A percentile compares a stretch with the other conserved stretches of the same genome.
These are phyloP conservation scores for Phytophthora aleatoria DNA, from an alignment of 352 stramenopile genomes.

Conservation along the genomic window DNA sequence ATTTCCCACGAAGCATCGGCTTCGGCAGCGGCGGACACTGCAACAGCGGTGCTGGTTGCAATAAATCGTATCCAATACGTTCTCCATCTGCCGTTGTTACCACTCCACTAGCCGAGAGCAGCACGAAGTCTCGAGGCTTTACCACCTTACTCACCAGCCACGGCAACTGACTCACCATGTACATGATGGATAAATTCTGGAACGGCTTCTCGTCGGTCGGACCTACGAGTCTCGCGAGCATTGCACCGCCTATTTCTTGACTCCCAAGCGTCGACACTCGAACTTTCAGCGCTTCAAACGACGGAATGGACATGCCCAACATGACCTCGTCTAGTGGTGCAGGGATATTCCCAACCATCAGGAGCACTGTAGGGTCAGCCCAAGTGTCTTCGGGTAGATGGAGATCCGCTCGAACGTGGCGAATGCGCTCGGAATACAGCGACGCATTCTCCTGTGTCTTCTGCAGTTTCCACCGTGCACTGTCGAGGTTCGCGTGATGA, in stretches of 20 bases:
- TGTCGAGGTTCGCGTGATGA: constrained; percentile 38
- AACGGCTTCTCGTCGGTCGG: constrained; percentile 47
- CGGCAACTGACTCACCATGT: constrained; percentile 41
- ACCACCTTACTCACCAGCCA: constrained; percentile 50
- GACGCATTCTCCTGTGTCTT: constrained; percentile 40
- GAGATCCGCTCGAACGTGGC: constrained; percentile 29
- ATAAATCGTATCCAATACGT: constrained; percentile 56
- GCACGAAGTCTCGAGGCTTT: constrained; percentile 46
- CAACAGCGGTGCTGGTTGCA: constrained; percentile 51
- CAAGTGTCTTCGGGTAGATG: constrained; percentile 37
- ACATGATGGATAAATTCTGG: constrained; percentile 53
- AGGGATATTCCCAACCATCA: constrained; percentile 49
- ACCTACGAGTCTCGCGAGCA: constrained; percentile 58
- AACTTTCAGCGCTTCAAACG: constrained; percentile 47
- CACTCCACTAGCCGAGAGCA: constrained; percentile 49
- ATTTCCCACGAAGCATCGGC: constrained; percentile 39
- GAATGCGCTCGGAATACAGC: constrained; percentile 40
- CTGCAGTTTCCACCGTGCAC: constrained; percentile 40
- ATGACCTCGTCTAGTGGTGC: constrained; percentile 64
- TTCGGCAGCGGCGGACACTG: constrained; percentile 29
- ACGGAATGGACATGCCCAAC: constrained; percentile 48
- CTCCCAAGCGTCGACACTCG: constrained; percentile 34
- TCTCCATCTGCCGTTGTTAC: constrained; percentile 41
- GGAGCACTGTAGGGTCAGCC: constrained; percentile 36
- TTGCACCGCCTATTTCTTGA: constrained; percentile 41